Base-by-base conservation (phyloP, 352 stramenopile species). In the Phytophthora cryptogea region DNA sequence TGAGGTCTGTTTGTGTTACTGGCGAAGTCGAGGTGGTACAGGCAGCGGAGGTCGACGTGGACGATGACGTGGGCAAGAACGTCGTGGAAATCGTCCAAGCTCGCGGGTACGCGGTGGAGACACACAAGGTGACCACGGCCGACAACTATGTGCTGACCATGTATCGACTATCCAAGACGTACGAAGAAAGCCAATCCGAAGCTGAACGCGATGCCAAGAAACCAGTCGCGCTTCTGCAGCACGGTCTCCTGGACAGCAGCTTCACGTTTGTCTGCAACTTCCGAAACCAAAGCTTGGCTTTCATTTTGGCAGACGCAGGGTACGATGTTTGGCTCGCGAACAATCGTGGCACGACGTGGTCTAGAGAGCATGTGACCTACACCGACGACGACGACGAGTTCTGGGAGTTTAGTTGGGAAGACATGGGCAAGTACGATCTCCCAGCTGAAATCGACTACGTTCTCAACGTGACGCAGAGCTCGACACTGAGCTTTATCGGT, bases 271-370 rank as follows among this genome's bases (percentile, higher is more conserved):
- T 83, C 5, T 49, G 55, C 54, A 86, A 86, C 50, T 86, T 66
- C 43, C 67, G 72, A n/a, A 77, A 58, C 17, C 76, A 86, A 54
- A 82, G 71, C 36, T 58, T 86, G 32, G 76, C 73, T 28, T 83
- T 75, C 55, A 23, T 86, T 17, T 63, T 83, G 17, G 73, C 60
- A 2, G 76, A 86, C 26, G 76, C 72, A 16, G 76, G 76, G 1
- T 86, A 82, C 39, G 76, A 86, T 26, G 76, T 86, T 8, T 86
- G 73, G 76, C 65, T 86, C 1, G 73, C 44, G 10, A 83, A 86
- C 58, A 86, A 86, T 47, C 76, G 76, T 16, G 76, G 76, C n/a
- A 80, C 68, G 32, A 83, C 76, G 7, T 86, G 76, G 76, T 86
- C 76, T 2, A 68, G 62, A 41, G 53, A 69, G 36, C 76, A 83